Evolutionary conservation across 2,329 filamentous ascomycete genomes (phyloP).

Genomic region (Colletotrichum sp.): DNA sequence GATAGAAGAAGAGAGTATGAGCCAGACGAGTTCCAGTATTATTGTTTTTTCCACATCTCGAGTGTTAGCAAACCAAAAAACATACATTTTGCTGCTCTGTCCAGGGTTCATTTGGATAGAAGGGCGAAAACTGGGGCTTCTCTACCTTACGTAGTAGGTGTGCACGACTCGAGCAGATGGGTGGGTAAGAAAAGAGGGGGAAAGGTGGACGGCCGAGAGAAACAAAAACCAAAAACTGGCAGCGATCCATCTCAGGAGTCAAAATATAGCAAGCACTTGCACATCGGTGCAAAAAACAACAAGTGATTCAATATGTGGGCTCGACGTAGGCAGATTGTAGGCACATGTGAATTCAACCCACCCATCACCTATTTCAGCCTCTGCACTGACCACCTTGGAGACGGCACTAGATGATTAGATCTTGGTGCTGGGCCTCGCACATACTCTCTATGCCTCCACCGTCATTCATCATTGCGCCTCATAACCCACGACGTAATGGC

Average conservation of each 20-base stretch:
- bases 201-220: neutral
- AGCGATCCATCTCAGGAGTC: neutral
- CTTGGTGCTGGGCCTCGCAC: neutral
- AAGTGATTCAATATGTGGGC: neutral
- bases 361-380: neutral
- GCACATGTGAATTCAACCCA: neutral
- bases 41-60: neutral
- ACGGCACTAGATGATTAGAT: neutral
- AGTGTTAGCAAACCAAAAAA: neutral
- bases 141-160: neutral
- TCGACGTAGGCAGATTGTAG: neutral
- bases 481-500: neutral
- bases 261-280: neutral
- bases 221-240: neutral
- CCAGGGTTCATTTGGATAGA: neutral
- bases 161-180: neutral
- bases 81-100: neutral
- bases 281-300: neutral
- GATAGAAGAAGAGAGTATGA: neutral
- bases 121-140: neutral
- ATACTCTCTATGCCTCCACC: neutral
- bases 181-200: neutral
- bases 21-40: neutral
- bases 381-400: conserved; percentile 6
- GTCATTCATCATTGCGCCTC: neutral